These are phyloP conservation scores for Pythium pectinolyticum DNA, from an alignment of 352 stramenopile genomes.

Conservation along the genomic window DNA sequence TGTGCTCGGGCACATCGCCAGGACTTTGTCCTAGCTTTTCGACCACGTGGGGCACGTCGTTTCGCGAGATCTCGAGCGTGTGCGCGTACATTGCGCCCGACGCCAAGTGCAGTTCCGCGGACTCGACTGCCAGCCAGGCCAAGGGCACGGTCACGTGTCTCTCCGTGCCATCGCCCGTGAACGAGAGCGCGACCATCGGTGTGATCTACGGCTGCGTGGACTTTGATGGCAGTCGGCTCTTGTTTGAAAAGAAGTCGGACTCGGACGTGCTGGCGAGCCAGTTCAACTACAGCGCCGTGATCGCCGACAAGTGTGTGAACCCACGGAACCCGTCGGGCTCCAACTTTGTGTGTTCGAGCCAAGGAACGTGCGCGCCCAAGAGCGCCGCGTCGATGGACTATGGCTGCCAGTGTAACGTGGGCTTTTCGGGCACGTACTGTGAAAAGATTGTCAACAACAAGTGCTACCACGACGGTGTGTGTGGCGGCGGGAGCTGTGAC, in stretches of 20 bases:
- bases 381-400: conserved; percentile 51
- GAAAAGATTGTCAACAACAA: conserved; percentile 74
- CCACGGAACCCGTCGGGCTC: conserved; percentile 41
- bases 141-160: conserved; percentile 42
- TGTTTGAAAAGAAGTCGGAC: conserved; percentile 53
- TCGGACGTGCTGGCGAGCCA: conserved; percentile 47
- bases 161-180: conserved; percentile 21
- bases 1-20: conserved; percentile 57
- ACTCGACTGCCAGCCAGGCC: too few relatives aligned
- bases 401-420: conserved; percentile 67
- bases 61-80: conserved; percentile 65
- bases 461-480: conserved; percentile 64
- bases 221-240: conserved; percentile 58
- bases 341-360: conserved; percentile 74
- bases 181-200: conserved; percentile 30
- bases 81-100: conserved; percentile 42
- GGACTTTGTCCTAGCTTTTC: conserved; percentile 77
- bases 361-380: conserved; percentile 59
- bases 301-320: conserved; percentile 63
- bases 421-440: conserved; percentile 78
- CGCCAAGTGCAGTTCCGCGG: too few relatives aligned
- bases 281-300: conserved; percentile 64
- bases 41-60: conserved; percentile 59
- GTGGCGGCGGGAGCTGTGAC: conserved; percentile 66
- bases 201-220: conserved; percentile 84